A percentile compares a stretch with the other conserved stretches of the same genome.
These are phyloP conservation scores for Ganoderma multipileum DNA, from an alignment of 1,284 basidiomycete genomes.

Conservation along the genomic window DNA sequence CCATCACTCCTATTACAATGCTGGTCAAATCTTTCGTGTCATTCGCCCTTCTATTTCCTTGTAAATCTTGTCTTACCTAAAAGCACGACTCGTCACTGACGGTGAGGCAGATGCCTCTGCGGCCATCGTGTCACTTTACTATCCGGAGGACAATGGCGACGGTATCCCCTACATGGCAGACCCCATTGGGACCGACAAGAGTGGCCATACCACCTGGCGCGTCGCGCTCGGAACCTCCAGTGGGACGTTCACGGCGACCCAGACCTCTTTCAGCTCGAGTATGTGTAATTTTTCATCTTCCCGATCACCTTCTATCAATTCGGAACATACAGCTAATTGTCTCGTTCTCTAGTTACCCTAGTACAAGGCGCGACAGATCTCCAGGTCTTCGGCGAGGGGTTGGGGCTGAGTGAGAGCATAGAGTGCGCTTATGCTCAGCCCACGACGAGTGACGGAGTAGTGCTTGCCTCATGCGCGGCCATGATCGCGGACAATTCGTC, in stretches of 20 bases:
- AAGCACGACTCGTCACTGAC: not conserved
- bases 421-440: not conserved
- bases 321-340: too few species aligned
- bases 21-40: not conserved
- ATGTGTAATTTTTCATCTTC: not conserved
- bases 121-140: not conserved
- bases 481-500: not conserved
- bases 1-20: not conserved
- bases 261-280: conserved; percentile 33
- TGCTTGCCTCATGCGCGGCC: not conserved
- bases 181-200: conserved; percentile 1
- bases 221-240: conserved; percentile 45
- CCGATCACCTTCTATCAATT: not conserved
- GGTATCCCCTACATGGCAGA: not conserved
- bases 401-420: too few species aligned
- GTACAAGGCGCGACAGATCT: conserved; percentile 32
- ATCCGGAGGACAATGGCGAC: not conserved
- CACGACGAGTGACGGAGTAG: not conserved
- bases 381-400: not conserved
- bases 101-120: not conserved
- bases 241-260: conserved; percentile 36
- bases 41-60: not conserved
- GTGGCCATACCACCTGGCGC: conserved; percentile 46
- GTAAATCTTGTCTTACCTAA: not conserved
- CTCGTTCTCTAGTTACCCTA: conserved; percentile 33